phyloP scores from a whole-genome alignment of 2,329 filamentous ascomycete genomes.

The Trichothecium sympodiale region DNA sequence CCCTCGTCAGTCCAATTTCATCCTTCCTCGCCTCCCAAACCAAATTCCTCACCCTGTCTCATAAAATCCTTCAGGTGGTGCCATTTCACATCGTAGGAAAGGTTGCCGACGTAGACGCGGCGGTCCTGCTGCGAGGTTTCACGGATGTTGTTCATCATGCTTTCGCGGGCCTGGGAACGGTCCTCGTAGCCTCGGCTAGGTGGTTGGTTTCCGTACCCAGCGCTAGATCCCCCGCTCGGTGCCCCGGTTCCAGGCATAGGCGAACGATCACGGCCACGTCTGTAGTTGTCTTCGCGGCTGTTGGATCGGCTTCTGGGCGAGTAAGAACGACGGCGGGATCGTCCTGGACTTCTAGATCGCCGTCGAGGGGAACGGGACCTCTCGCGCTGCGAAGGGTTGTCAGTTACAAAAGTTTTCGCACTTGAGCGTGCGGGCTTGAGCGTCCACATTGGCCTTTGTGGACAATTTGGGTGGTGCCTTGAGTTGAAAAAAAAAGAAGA shows the following conservation, averaged over 20 bases:
- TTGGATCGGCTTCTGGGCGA: slow-evolving; percentile 66
- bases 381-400: slow-evolving; percentile 56
- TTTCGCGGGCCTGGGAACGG: slow-evolving; percentile 70
- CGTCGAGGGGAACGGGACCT: slow-evolving; percentile 69
- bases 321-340: slow-evolving; percentile 62
- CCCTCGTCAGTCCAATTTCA: slow-evolving; percentile 25
- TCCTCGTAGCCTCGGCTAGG: slow-evolving; percentile 76
- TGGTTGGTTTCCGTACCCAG: slow-evolving; percentile 47
- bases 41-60: slow-evolving; percentile 74
- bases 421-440: neutral
- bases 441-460: neutral
- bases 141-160: slow-evolving; percentile 91
- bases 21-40: slow-evolving; percentile 11
- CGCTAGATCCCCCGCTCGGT: slow-evolving; percentile 57
- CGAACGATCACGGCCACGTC: slow-evolving; percentile 64
- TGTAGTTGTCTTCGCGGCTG: slow-evolving; percentile 68
- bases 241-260: slow-evolving; percentile 72
- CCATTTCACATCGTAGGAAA: slow-evolving; percentile 99
- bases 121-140: slow-evolving; percentile 97
- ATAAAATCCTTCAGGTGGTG: slow-evolving; percentile 99
- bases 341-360: slow-evolving; percentile 75
- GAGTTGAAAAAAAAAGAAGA: neutral
- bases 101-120: slow-evolving; percentile 97
- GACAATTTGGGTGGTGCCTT: neutral
- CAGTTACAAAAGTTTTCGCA: slow-evolving; percentile 17